Base-by-base conservation (phyloP, 75 land plant species). In the Pinus albicaulis region DNA sequence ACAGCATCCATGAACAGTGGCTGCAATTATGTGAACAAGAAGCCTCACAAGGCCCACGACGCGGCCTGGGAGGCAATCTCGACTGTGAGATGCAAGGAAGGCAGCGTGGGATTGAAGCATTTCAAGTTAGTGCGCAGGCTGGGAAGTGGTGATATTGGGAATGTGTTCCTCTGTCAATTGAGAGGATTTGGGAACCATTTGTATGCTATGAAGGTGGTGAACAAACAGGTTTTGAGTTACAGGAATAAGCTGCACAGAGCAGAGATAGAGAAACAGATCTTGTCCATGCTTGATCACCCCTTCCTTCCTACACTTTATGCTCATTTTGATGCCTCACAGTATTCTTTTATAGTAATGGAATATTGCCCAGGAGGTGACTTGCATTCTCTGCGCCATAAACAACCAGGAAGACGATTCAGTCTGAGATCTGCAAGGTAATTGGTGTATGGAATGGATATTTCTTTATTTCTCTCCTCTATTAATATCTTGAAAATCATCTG, bases 301-400 rank as follows among this genome's bases (percentile, higher is more conserved):
- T 93, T 93, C 75, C 66, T 93, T 36, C 96, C 93, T 4, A 93
- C 96, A 2, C 79, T 93, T 10, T 91, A 91, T 66, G 88, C 93
- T 2, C 81, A 86, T 17, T 91, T 91, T 80, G 89, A 91, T 23
- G 84, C 94, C 41, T 62, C 82, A 5, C 89, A 89, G 36, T 89
- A 82, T 80, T 91, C 96, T 12, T 91, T 91, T 72, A 72, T 87
- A 25, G 88, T 91, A 41, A 93, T 91, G 90, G 93, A 91, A 82
- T 93, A 81, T 55, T 93, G 96, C 71, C 80, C 92, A 72, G 94
- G 94, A 19, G 94, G 96, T 3, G 96, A 93, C 52, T 76, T 93
- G 28, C 89, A 93, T 66, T 77, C 80, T 10, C 81, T 84, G 55
- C 76, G 93, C 25, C 87, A 80, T 34, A 75, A 85, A 24, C 91